These are phyloP conservation scores for Phytophthora quininea DNA, from an alignment of 352 stramenopile genomes.

Conservation along the genomic window DNA sequence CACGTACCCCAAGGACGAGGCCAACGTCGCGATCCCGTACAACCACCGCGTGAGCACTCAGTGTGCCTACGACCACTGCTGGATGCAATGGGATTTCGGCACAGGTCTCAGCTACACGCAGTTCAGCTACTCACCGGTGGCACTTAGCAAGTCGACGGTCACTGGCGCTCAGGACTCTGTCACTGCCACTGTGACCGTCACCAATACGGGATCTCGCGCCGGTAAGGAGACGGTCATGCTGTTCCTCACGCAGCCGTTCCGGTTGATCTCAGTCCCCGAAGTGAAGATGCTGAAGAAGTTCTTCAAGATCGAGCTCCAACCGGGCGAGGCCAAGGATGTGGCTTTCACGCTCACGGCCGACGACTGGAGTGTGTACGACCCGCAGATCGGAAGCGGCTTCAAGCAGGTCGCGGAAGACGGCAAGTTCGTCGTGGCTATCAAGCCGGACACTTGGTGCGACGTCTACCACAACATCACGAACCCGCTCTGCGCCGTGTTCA, in stretches of 20 bases:
- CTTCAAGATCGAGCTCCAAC: constrained; percentile 65
- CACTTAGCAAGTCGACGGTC: constrained; percentile 43
- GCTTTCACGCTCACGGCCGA: constrained; percentile 52
- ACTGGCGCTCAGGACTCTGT: constrained; percentile 32
- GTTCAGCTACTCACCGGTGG: constrained; percentile 62
- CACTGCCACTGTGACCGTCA: constrained; percentile 63
- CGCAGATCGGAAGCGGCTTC: constrained; percentile 68
- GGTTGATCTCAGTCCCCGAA: constrained; percentile 67
- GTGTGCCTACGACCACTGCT: constrained; percentile 55
- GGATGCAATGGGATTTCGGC: constrained; percentile 76
- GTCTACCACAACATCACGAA: constrained; percentile 56
- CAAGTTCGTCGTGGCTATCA: constrained; percentile 70
- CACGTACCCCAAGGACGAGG: constrained; percentile 77
- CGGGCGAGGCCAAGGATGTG: constrained; percentile 45
- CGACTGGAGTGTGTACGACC: constrained; percentile 70
- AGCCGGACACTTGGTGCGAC: constrained; percentile 75
- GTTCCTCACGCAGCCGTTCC: constrained; percentile 74
- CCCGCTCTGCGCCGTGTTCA: constrained; percentile 54
- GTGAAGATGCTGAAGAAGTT: constrained; percentile 86
- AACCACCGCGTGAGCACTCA: constrained; percentile 67
- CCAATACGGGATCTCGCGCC: constrained; percentile 58
- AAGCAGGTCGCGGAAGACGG: constrained; percentile 69
- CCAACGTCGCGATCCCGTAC: constrained; percentile 77
- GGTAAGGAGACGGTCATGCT: constrained; percentile 83
- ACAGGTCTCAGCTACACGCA: constrained; percentile 72